These are phyloP conservation scores for Trichoderma endophyticum DNA, from an alignment of 2,329 filamentous ascomycete species.

Conservation along the genomic window DNA sequence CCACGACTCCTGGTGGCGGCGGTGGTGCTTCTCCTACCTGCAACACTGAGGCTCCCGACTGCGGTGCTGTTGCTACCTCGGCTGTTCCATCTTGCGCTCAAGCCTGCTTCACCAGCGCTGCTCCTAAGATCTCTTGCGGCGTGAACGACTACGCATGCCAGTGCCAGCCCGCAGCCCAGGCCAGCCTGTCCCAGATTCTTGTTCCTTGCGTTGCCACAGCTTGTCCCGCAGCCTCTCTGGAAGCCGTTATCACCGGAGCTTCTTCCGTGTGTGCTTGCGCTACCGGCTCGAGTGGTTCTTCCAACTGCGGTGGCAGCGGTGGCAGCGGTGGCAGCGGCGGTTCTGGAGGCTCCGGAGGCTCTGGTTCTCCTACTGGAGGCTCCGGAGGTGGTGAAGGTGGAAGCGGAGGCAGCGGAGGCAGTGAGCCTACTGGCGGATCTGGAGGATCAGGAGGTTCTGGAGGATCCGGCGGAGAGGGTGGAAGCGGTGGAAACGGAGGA, in stretches of 20 bases:
- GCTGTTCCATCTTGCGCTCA: conserved; percentile 30
- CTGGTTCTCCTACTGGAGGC: background rate
- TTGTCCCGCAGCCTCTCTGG: conserved; percentile 24
- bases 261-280: conserved; percentile 24
- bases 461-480: conserved; percentile 9
- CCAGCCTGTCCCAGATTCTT: conserved; percentile 26
- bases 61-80: conserved; percentile 26
- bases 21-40: conserved; percentile 16
- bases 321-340: background rate
- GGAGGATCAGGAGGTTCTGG: conserved; percentile 7
- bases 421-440: background rate
- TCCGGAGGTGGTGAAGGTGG: background rate
- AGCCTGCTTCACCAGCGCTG: conserved; percentile 28
- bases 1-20: background rate
- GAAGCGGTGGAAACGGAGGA: conserved; percentile 4
- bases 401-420: background rate
- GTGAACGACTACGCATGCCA: conserved; percentile 29
- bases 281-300: conserved; percentile 9
- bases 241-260: conserved; percentile 28
- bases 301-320: conserved; percentile 9
- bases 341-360: background rate
- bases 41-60: conserved; percentile 22
- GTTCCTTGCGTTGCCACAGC: conserved; percentile 28
- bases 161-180: conserved; percentile 26
- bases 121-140: conserved; percentile 28